Base-by-base conservation (phyloP, 108 stramenopile genomes). In the Cyclotella choctawhatcheeana region DNA sequence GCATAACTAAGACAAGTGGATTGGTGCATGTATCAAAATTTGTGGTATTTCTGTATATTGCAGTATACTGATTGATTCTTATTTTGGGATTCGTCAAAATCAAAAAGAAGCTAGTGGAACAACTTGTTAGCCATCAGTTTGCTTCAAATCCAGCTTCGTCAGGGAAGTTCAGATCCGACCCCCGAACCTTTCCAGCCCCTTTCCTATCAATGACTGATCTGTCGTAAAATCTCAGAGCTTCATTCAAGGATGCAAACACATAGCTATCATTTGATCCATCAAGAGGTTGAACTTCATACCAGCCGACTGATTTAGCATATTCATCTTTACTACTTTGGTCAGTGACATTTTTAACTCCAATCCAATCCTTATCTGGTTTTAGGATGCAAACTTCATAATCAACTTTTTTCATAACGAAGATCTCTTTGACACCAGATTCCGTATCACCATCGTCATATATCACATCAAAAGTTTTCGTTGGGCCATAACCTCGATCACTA, bases 381-480 rank as follows among this genome's bases (percentile, higher is more conserved):
- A 29, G 30, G 12, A 30, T 37, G 35, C 44, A 63, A 7, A 63
- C 22, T 26, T 63, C 44, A 63, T 63, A 25, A 43, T 63, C 62
- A 29, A 16, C 62, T 22, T 63, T 44, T 44, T 63, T 63, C 62
- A 63, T 63, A 18, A 63, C 62, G 25, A 37, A 63, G 14, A 63
- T 31, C 12, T 63, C 62, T 45, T 63, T 45, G 29, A 63, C 43
- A 1, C n/a, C n/a, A 2, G 10, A 7, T 63, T 22, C 62, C 5
- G 44, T 45, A n/a, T 47, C 27, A 17, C 62, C 62, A 17, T 63
- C 62, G 21, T 63, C 62, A 27, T 45, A 63, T 24, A 63, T 44
- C 25, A 63, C 21, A 63, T 63, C 62, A 45, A 45, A 63, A 16
- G 44, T 37, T 27, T 29, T 63, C 3, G 33, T 32, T 47, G 62